Percentiles rank a stretch among this genome's conserved stretches.
These are phyloP conservation scores for Adansonia madagascariensis DNA, from an alignment of 441 rosid genomes.

Conservation along the genomic window DNA sequence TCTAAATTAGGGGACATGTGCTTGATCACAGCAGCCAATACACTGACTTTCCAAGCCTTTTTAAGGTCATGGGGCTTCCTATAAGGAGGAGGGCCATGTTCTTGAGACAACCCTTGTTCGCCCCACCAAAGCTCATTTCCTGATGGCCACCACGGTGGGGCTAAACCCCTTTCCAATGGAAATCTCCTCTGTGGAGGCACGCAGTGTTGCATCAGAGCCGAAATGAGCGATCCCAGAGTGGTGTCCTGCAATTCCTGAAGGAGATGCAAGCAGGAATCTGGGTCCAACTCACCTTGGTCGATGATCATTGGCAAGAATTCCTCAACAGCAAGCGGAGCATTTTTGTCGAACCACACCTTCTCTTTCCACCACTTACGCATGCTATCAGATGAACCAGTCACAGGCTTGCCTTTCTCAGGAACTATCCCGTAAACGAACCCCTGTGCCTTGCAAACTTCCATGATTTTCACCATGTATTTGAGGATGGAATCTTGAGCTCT, in stretches of 20 bases:
- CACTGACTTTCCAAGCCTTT: conserved; percentile 71
- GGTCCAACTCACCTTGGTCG: conserved; percentile 30
- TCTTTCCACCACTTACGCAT: conserved; percentile 75
- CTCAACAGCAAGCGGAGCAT: conserved; percentile 49
- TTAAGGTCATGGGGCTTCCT: conserved; percentile 68
- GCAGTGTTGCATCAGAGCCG: conserved; percentile 71
- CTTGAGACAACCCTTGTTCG: conserved; percentile 53
- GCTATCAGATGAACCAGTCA: conserved; percentile 66
- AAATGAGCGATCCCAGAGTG: conserved; percentile 62
- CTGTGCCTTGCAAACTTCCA: conserved; percentile 61
- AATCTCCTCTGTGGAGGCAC: conserved; percentile 60
- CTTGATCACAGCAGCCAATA: conserved; percentile 62
- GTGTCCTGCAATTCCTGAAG: conserved; percentile 65
- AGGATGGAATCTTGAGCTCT: conserved; percentile 66
- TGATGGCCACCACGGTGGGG: conserved; percentile 77
- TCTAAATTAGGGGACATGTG: conserved; percentile 56
- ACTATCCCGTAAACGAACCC: conserved; percentile 70
- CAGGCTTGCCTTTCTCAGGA: conserved; percentile 63
- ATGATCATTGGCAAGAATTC: conserved; percentile 30
- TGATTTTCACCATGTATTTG: conserved; percentile 69
- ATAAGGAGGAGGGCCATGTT: conserved; percentile 69
- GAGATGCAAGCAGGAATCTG: conserved; percentile 44
- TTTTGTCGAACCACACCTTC: conserved; percentile 52
- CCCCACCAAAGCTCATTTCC: conserved; percentile 70
- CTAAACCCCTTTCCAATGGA: conserved; percentile 55